Evolutionary conservation across 139 green algal species (phyloP), one percentile per base, ranked within the genome.

Genomic region (Auxenochlorella pyrenoidosa): DNA sequence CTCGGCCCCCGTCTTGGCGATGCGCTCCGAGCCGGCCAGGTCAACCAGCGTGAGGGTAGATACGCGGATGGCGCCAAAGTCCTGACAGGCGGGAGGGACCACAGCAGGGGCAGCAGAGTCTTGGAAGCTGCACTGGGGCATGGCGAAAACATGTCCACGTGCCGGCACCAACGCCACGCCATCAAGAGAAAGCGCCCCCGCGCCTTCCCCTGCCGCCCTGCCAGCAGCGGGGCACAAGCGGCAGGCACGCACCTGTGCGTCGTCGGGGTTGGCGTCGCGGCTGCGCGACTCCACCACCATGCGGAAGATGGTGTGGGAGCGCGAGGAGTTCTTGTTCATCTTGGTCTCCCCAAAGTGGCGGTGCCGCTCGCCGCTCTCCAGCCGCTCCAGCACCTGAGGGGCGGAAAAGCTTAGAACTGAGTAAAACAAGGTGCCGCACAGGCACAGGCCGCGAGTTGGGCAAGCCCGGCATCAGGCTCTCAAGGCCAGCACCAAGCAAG

Each of bases 221-320:
- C 47, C 10, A 6, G 8, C 47, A 54, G 10, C 8, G 10, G 10
- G 47, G 47, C 47, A 6, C 10, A 10, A 18, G 47, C 47, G 21
- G 3, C 21, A 36, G 5, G 16, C n/a, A 24, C 76, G 1, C 40
- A 76, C 80, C 80, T 85, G 80, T 16, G 80, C 60, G 41, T 85
- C 80, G 40, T 85, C 80, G 16, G 83, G 79, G 72, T 87, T 87
- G 36, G 65, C 83, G 34, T 94, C 88, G 15, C 90, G 82, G 15
- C 70, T 71, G 5, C 94, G 85, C 77, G 92, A 96, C 90, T 98
- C 95, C 73, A 98, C 93, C 41, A 99, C 97, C 97, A 99, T 99
- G 71, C 95, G 92, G 91, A 99, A 99, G 32, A 99, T 93, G 43
- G 96, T 97, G 93, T 99, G 97, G 0, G 94, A 98, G 51, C 97